Base-by-base conservation (phyloP, 2,329 filamentous ascomycete genomes). In the Ceratocystis variospora region DNA sequence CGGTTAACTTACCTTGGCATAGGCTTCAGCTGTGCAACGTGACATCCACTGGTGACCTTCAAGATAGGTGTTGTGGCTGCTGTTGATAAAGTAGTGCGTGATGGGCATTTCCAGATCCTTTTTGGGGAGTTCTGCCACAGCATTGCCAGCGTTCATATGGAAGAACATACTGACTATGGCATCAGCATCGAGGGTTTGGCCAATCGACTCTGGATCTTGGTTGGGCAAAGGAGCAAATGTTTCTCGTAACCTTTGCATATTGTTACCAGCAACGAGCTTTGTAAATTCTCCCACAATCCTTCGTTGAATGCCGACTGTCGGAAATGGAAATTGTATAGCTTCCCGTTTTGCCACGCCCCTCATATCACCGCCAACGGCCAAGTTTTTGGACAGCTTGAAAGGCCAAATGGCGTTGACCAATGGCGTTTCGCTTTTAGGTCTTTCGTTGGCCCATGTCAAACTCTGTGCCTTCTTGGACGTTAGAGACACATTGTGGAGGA, bases 31-130 rank as follows among this genome's bases (percentile, higher is more conserved):
- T 33, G 87, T 90, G 68, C 89, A 87, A 68, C 85, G 84, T 61
- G 90, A 90, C 68, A 84, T 86, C 50, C 94, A 80, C 75, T 96
- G 93, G 71, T 96, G 91, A 1, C 92, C 92, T 1, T 87, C 86
- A 53, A 96, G 79, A 74, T 96, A 96, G 0, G 92, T 96, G 74
- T 96, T 96, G 78, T 96, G 92, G 73, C 90, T 96, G 70, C 90
- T 95, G 69, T 87, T 96, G 74, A 96, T 92, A 75, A 90, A 96
- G 77, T 96, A 96, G 73, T 95, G 90, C 61, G 87, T 89, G 67
- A 96, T 80, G 3, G 90, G 88, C 64, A 82, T 83, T 0, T 81
- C 81, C 41, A 85, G 73, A 72, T 91, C 87, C 67, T 83, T 79
- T 69, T 76, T 72, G 37, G 76, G 71, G 25, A 75, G 67, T 6